Evolutionary conservation across 192 early-diverging fungal species (phyloP).

Genomic region (Oehlia diaphana): DNA sequence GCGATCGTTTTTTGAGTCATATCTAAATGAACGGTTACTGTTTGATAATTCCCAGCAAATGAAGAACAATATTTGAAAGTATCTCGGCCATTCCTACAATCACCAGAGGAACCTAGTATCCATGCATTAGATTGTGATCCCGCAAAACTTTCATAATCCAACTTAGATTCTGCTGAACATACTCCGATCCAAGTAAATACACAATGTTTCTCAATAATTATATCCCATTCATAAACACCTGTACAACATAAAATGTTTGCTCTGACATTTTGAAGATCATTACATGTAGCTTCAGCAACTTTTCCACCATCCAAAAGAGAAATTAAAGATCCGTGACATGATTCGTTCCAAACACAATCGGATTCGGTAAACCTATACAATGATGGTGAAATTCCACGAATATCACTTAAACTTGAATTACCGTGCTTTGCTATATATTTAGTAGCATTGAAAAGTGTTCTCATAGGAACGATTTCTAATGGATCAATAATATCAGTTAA

Average conservation of each 20-base stretch:
- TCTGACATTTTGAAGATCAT: neutral
- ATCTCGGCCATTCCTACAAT: neutral
- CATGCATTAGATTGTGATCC: neutral
- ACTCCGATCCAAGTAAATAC: neutral
- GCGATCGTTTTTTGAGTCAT: conserved; percentile 7
- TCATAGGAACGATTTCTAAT: neutral
- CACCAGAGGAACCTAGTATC: neutral
- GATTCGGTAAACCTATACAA: neutral
- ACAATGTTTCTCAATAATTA: conserved; percentile 7
- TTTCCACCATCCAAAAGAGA: neutral
- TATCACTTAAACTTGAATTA: neutral
- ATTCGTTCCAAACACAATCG: neutral
- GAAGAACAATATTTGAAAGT: neutral
- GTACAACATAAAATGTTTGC: neutral
- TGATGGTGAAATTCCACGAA: neutral
- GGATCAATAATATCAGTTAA: conserved; percentile 12
- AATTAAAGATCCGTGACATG: neutral
- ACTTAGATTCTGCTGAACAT: neutral
- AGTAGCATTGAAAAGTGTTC: neutral
- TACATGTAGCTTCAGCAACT: neutral
- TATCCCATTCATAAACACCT: conserved; percentile 16
- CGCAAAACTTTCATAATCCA: neutral
- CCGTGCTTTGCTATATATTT: neutral
- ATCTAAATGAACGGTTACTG: conserved; percentile 23
- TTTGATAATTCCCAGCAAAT: neutral